Evolutionary conservation across 495 filamentous ascomycete species (phyloP), one percentile per base, ranked within the genome.

Genomic region (Penicillium subrubescens): DNA sequence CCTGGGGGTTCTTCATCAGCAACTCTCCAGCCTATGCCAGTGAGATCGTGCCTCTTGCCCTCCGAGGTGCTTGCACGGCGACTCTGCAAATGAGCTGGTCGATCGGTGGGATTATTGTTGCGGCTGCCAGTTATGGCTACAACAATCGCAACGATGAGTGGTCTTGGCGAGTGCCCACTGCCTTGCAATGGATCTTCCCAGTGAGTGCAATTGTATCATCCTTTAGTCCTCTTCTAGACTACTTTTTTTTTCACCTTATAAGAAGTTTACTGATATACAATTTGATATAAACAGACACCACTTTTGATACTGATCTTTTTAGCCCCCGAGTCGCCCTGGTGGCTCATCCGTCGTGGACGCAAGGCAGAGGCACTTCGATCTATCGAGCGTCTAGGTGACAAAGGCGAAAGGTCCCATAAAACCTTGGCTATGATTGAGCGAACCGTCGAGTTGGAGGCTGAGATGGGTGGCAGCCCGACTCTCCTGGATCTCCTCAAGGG

Each of bases 131-230:
- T 63, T 86, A 85, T 67, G 79, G 79, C 58, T 84, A 85, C 78
- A 72, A 87, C 52, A 76, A 74, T 25, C 73, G 82, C 1, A 41
- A 67, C 1, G 82, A 84, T 61, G 67, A 86, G 60, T 87, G 84
- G 83, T 76, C 83, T 8, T 88, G 87, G 75, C 76, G 84, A 33
- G 77, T 85, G 2, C 86, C 86, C 7, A 88, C 89, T 66, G 86
- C 86, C 11, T 75, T 91, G 7, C 90, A 92, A 74, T 93, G 90
- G 90, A 86, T 93, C 76, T 93, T 90, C 84, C 89, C 90, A n/a
- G 70, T 73, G 19, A 66, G 70, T 65, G 5, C 17, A 15, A 19
- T 19, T 15, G 17, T 15, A 11, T 25, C 2, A 33, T 33, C 31
- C 31, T 7, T 12, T 29, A 15, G 11, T 19, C 27, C 43, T 8